Base-by-base conservation (phyloP, 805 yeast species). In the Tetrapisispora fleetii region DNA sequence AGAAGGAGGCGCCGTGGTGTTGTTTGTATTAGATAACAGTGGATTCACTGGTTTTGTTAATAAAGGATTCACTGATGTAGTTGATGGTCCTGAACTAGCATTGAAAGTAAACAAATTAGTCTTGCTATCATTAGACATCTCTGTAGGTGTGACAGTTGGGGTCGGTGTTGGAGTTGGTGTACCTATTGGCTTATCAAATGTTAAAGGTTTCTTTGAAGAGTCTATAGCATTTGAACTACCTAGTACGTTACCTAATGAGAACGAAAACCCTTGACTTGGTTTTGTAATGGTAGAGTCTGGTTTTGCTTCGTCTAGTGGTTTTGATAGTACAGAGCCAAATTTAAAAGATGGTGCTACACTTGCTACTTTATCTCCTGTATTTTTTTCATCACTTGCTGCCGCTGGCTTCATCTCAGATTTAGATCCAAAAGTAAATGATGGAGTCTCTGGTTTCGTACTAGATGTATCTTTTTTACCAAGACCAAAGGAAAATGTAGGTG, bases 281-380 rank as follows among this genome's bases (percentile, higher is more conserved):
- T 43, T 18, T 10, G 43, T 21, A 5, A 21, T 13, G 5, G 11
- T 22, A 11, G 44, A 30, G 6, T 22, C 17, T 9, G 40, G 17
- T 1, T 43, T 40, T 2, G 45, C 10, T 30, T n/a, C 36, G 14
- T 43, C 37, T 5, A 37, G 30, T 19, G 24, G 36, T 7, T 14
- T 50, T n/a, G 53, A 46, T 36, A 58, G 57, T 13, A 62, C 40
- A 40, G 59, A 59, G 47, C 62, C 63, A 40, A 64, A 64, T n/a
- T 18, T 24, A 30, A 45, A 45, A 2, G 43, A 30, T 35, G 32
- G 53, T 27, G 28, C 41, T 11, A 35, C 30, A 2, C 33, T 19
- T 19, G 27, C 13, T 7, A 41, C 22, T 10, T 45, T 40, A 17
- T 37, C 39, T 14, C 24, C 49, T 17, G 52, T 45, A 32, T 57